Base-by-base conservation (phyloP, 345 rosid species). In the Pugionium dolabratum region DNA sequence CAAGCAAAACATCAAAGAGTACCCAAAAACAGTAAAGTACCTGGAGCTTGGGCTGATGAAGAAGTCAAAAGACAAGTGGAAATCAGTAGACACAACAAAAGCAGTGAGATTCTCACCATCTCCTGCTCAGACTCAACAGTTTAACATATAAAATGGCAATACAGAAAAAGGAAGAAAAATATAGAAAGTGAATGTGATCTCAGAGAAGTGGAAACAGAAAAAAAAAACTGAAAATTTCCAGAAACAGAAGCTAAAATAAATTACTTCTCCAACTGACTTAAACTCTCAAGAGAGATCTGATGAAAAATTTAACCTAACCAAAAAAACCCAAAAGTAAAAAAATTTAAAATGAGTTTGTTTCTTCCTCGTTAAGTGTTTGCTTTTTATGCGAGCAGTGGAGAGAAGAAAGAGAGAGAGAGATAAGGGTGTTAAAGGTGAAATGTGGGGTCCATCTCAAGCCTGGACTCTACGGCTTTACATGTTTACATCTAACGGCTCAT, bases 31-130 rank as follows among this genome's bases (percentile, higher is more conserved):
- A 63, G 42, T 9, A 37, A 9, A 62, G 64, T 48, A 88, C 96
- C 91, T 79, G 81, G 84, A 77, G 73, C 73, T 73, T 90, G 97
- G 41, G 92, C 86, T 26, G 82, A 74, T 47, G 76, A 81, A 62
- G 66, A 68, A 55, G 63, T 59, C 58, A 79, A 66, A 66, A 81
- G 79, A 66, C 66, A 72, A 76, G 81, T 69, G 42, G 75, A 57
- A 64, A 71, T 57, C 43, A 58, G 62, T 65, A 75, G 54, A 76
- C 66, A 59, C 45, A 67, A 29, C 40, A 66, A 60, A 55, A 72
- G 66, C 72, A 77, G 59, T 49, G 77, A 51, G 66, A 73, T 63
- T 71, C 62, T 80, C 83, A 68, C 81, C 97, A 85, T 90, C 71
- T 72, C 69, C 53, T 60, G 45, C 75, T 71, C 36, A 50, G 76